Percentiles rank a stretch among this genome's conserved stretches.
These are phyloP conservation scores for Penstemon newberryi DNA, from an alignment of 257 asterid species.

Conservation along the genomic window DNA sequence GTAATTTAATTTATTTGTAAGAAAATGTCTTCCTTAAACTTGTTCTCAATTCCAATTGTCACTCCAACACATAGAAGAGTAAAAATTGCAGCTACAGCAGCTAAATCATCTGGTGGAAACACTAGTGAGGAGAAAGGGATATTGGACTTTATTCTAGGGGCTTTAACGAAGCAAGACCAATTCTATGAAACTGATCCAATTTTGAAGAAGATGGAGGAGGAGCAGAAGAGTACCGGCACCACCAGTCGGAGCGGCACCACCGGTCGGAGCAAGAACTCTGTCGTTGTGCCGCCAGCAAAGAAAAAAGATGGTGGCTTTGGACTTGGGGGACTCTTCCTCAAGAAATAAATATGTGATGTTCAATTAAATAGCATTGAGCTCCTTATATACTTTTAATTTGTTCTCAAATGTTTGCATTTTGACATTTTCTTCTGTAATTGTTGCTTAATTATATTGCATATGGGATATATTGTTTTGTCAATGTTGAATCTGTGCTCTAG, in stretches of 20 bases:
- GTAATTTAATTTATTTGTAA: too few species aligned
- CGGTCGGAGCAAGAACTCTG: slow-evolving; percentile 41
- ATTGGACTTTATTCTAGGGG: slow-evolving; percentile 64
- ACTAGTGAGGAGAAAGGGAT: slow-evolving; percentile 68
- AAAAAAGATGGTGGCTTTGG: slow-evolving; percentile 48
- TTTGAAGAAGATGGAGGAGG: slow-evolving; percentile 66
- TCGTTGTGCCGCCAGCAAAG: slow-evolving; percentile 46
- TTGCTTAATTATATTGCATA: too few species aligned
- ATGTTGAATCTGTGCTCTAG: too few species aligned
- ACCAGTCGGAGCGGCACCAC: slow-evolving; percentile 28
- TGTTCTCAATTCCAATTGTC: slow-evolving; percentile 51
- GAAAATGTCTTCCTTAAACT: slow-evolving; percentile 68
- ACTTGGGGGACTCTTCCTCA: slow-evolving; percentile 43
- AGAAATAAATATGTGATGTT: not conserved
- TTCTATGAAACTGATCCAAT: slow-evolving; percentile 84
- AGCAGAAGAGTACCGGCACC: slow-evolving; percentile 32
- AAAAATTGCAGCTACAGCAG: slow-evolving; percentile 58
- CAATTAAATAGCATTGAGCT: too few species aligned
- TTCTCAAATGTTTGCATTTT: too few species aligned
- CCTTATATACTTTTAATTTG: too few species aligned
- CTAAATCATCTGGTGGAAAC: slow-evolving; percentile 58
- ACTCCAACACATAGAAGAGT: slow-evolving; percentile 56
- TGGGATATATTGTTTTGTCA: too few species aligned
- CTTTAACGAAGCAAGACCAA: slow-evolving; percentile 65
- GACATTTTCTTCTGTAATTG: too few species aligned